Evolutionary conservation across 2,329 filamentous ascomycete species (phyloP), one percentile per base, ranked within the genome.

Genomic region (Colletotrichum sojae): DNA sequence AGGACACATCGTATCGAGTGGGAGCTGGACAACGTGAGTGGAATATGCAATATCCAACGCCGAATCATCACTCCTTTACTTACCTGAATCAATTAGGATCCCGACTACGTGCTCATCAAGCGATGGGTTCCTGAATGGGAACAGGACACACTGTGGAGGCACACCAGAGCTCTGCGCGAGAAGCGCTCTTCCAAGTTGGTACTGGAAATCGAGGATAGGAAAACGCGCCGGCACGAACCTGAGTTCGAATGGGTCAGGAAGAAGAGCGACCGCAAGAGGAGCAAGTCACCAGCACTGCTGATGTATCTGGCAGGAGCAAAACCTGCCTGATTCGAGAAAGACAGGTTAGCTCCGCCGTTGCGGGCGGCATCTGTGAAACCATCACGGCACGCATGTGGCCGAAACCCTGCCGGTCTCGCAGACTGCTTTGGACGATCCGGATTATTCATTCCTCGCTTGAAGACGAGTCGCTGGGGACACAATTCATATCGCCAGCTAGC

Each of bases 61-160:
- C 31, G 39, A 25, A 27, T 27, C 9, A 13, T 48, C 10, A 46
- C 13, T 25, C 62, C 46, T 22, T 12, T 31, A 54, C 55, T 61
- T 45, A n/a, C 36, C 6, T 36, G 31, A 22, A 16, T 12, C 49
- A 43, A 43, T 36, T 72, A 90, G 84, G 90, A 94, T 74, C 86
- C 88, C 18, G 89, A 92, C 54, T 94, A 89, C 73, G 83, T 94
- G 63, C 79, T 95, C 68, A 92, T 94, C 80, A 92, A 92, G 79
- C 85, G 89, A 64, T 93, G 89, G 89, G 89, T 94, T 59, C 87
- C 89, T 4, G 90, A 94, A 73, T 87, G 88, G 70, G 88, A 94
- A 76, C 92, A 94, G 75, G 88, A 93, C 67, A 83, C 89, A 65
- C 86, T 94, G 56, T 95, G 92, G 86, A 86, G 88, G 51, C 91